Conservation (phyloP, 177 flowering plant species). For the Tripterygium wilfordii region DNA sequence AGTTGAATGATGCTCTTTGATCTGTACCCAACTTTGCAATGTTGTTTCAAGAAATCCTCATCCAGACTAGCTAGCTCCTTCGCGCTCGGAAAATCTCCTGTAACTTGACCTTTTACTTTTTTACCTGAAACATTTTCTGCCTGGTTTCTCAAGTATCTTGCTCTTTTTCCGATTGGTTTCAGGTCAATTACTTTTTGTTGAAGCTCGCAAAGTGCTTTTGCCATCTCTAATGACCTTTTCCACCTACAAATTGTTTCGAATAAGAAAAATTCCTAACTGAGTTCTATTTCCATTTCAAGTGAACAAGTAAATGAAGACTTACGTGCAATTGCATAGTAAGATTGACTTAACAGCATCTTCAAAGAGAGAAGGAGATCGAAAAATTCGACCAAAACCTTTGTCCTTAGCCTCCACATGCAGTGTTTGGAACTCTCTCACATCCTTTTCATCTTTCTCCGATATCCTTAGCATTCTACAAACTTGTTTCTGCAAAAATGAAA, state of each 20-base stretch:
- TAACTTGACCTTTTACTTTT: neutral
- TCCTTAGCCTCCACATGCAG: constrained; percentile 15
- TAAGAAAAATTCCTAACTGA: neutral
- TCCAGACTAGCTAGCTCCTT: constrained; percentile 18
- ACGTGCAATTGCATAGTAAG: constrained; percentile 24
- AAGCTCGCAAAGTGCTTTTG: constrained; percentile 27
- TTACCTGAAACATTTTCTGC: neutral
- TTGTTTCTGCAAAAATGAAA: constrained; percentile 4
- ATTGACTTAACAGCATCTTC: constrained; percentile 30
- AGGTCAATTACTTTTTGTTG: constrained; percentile 4
- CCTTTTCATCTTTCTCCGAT: constrained; percentile 17
- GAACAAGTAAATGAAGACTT: neutral
- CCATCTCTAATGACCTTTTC: constrained; percentile 27
- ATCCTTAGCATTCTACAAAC: constrained; percentile 31
- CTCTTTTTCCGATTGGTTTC: neutral
- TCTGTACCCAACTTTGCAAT: constrained; percentile 29
- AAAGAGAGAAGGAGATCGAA: constrained; percentile 32
- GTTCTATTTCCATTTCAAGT: neutral
- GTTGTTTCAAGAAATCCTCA: neutral
- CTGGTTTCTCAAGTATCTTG: neutral
- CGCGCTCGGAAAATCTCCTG: constrained; percentile 30
- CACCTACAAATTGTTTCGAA: constrained; percentile 17
- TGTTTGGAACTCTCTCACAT: constrained; percentile 20
- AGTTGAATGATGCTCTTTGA: constrained; percentile 14
- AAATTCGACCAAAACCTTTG: constrained; percentile 22